These are phyloP conservation scores for Sporisorium scitamineum DNA, from an alignment of 1,284 basidiomycete genomes.

Conservation along the genomic window DNA sequence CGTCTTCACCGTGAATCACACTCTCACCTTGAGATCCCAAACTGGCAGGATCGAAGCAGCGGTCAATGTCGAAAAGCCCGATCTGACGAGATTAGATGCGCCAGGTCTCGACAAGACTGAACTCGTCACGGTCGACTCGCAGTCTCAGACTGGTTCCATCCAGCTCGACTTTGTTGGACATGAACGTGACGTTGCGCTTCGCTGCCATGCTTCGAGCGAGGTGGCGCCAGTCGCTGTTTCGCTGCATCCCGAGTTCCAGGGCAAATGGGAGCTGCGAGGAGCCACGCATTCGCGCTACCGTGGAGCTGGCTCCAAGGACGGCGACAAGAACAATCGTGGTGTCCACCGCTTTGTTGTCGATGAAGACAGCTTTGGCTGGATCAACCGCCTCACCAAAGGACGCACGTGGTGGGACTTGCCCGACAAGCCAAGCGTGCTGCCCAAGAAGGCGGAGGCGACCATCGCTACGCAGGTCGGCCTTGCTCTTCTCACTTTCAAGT, in stretches of 20 bases:
- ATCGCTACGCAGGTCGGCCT: slow-evolving; percentile 41
- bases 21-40: slow-evolving; percentile 36
- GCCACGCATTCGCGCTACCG: slow-evolving; percentile 44
- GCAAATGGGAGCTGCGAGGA: slow-evolving; percentile 45
- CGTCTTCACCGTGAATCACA: slow-evolving; percentile 52
- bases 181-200: slow-evolving; percentile 36
- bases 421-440: slow-evolving; percentile 16
- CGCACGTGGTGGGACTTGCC: slow-evolving; percentile 35
- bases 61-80: slow-evolving; percentile 47
- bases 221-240: slow-evolving; percentile 37
- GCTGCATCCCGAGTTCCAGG: slow-evolving; percentile 46
- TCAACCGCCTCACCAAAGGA: slow-evolving; percentile 35
- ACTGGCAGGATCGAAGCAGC: slow-evolving; percentile 50
- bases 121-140: slow-evolving; percentile 38
- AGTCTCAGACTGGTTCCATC: slow-evolving; percentile 45
- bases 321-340: slow-evolving; percentile 20
- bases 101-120: slow-evolving; percentile 38
- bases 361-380: slow-evolving; percentile 49
- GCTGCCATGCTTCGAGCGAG: slow-evolving; percentile 38
- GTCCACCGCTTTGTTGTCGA: slow-evolving; percentile 35
- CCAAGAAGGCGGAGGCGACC: slow-evolving; percentile 26
- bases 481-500: slow-evolving; percentile 42
- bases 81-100: slow-evolving; percentile 27
- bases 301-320: slow-evolving; percentile 30
- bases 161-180: slow-evolving; percentile 49